These are phyloP conservation scores for Mycogone perniciosa DNA, from an alignment of 2,329 filamentous ascomycete species.

Conservation along the genomic window DNA sequence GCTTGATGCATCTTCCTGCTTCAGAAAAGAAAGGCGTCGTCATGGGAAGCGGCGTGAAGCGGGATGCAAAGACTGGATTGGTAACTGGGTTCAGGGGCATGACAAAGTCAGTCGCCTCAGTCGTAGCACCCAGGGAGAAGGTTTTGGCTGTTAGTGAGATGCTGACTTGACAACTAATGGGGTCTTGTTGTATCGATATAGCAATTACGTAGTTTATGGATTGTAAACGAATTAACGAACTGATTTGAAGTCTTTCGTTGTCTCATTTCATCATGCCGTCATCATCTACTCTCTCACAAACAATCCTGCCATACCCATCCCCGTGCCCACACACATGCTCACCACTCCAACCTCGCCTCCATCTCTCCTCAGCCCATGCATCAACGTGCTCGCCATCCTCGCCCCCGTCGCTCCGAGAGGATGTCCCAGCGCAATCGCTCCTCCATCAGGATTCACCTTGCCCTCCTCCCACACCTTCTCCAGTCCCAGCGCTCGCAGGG, in stretches of 20 bases:
- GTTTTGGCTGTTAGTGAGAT: not conserved
- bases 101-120: not conserved
- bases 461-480: conserved; percentile 55
- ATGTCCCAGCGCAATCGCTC: conserved; percentile 90
- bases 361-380: conserved; percentile 59
- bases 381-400: conserved; percentile 67
- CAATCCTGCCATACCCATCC: conserved; percentile 69
- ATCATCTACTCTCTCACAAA: conserved; percentile 54
- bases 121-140: too few species aligned
- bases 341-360: conserved; percentile 75
- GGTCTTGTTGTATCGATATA: too few species aligned
- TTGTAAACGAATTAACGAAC: not conserved
- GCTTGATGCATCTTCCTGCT: conserved; percentile 24
- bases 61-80: conserved; percentile 33
- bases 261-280: not conserved
- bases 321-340: conserved; percentile 83
- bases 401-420: conserved; percentile 85
- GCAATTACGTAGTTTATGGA: too few species aligned
- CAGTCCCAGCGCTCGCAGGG: conserved; percentile 62
- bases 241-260: not conserved
- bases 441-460: conserved; percentile 84
- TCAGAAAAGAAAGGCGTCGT: conserved; percentile 30
- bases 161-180: not conserved
- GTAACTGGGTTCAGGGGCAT: conserved; percentile 25
- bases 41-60: conserved; percentile 36